A percentile compares a stretch with the other conserved stretches of the same genome.
These are phyloP conservation scores for Saururus chinensis DNA, from an alignment of 164 flowering plant genomes.

Conservation along the genomic window DNA sequence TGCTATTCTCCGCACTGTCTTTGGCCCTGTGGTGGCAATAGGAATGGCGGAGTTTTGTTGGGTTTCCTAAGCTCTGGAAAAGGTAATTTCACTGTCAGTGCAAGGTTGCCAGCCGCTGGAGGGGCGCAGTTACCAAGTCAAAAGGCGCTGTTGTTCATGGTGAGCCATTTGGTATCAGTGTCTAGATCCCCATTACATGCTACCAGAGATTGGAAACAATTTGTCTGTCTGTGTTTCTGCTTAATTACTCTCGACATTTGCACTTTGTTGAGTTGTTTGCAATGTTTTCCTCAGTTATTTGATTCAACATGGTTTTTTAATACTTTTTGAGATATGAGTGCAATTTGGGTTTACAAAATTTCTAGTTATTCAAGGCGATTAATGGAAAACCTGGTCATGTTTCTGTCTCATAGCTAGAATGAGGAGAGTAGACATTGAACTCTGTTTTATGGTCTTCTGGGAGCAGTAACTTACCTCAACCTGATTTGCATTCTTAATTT, in stretches of 20 bases:
- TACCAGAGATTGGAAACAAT: constrained; percentile 16
- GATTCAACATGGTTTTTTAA: no score
- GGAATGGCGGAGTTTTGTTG: background rate
- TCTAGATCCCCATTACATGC: constrained; percentile 25
- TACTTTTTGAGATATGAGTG: no score
- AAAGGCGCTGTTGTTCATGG: constrained; percentile 9
- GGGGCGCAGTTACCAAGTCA: constrained; percentile 10
- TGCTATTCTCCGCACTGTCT: background rate
- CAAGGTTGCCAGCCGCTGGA: constrained; percentile 10
- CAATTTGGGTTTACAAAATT: no score
- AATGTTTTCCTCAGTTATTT: no score
- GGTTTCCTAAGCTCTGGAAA: background rate
- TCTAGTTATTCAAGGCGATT: no score
- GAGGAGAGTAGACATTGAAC: no score
- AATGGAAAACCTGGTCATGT: no score
- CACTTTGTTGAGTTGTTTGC: background rate
- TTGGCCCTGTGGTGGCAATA: background rate
- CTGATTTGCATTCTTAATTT: background rate
- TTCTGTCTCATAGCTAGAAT: no score
- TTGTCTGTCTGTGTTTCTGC: background rate
- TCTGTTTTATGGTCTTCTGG: no score
- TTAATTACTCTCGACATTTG: background rate
- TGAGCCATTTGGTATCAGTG: constrained; percentile 9
- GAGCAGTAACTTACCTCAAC: no score
- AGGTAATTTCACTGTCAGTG: constrained; percentile 4